phyloP scores from a whole-genome alignment of 169 alveolate species.

The Hepatocystis sp. region DNA sequence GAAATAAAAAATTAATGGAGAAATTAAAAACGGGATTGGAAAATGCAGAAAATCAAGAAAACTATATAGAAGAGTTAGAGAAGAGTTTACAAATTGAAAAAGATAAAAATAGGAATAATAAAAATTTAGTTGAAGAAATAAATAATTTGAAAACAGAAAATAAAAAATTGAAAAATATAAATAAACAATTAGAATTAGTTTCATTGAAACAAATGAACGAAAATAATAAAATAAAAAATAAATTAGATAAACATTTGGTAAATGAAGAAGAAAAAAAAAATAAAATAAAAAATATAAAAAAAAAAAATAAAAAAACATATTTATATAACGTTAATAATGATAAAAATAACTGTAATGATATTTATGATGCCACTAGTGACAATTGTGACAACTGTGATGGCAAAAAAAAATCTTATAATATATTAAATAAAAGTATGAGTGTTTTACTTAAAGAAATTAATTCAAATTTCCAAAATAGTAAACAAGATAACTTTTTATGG shows the following conservation, averaged over 20 bases:
- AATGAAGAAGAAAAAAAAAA: no score
- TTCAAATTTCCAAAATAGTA: constrained; percentile 4
- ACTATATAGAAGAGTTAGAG: constrained; percentile 68
- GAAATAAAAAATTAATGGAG: constrained; percentile 70
- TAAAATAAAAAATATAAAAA: no score
- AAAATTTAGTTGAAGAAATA: constrained; percentile 46
- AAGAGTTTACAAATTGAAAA: constrained; percentile 43
- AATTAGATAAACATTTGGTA: constrained; percentile 53
- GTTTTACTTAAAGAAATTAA: constrained; percentile 40
- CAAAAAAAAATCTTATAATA: constrained; percentile 9
- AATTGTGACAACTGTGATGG: constrained; percentile 1
- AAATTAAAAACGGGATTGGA: constrained; percentile 56
- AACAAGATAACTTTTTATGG: neutral
- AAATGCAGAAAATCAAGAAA: constrained; percentile 76
- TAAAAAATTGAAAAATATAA: constrained; percentile 56
- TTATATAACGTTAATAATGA: no score
- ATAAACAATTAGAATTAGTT: constrained; percentile 52
- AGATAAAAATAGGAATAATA: constrained; percentile 52
- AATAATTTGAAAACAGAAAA: constrained; percentile 31
- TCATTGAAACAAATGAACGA: constrained; percentile 50
- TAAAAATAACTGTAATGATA: no score
- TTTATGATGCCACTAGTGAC: no score
- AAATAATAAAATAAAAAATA: constrained; percentile 46
- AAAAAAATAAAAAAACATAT: no score
- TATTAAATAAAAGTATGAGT: constrained; percentile 43